phyloP scores from a whole-genome alignment of 441 rosid genomes.

The Capsella rubella region DNA sequence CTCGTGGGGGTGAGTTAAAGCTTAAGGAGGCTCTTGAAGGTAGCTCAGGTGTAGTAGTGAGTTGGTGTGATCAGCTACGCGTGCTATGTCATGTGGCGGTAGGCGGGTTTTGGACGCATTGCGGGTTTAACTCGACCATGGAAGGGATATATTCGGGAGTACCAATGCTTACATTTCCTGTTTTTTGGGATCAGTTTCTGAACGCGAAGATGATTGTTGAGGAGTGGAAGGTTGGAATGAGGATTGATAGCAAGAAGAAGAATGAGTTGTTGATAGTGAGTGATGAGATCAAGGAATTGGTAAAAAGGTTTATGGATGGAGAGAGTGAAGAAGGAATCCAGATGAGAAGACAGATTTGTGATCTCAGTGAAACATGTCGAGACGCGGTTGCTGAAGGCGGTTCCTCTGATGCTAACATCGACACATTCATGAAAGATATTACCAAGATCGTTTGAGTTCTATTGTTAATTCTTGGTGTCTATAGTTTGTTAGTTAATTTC shows the following conservation, averaged over 20 bases:
- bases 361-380: slow-evolving; percentile 36
- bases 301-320: slow-evolving; percentile 50
- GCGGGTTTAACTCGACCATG: slow-evolving; percentile 62
- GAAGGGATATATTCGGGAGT: slow-evolving; percentile 58
- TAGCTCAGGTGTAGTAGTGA: slow-evolving; percentile 47
- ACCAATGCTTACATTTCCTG: slow-evolving; percentile 55
- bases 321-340: slow-evolving; percentile 42
- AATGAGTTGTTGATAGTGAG: slow-evolving; percentile 36
- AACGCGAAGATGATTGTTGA: slow-evolving; percentile 52
- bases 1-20: slow-evolving; percentile 44
- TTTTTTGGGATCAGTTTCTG: slow-evolving; percentile 51
- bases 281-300: slow-evolving; percentile 42
- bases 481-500: no score
- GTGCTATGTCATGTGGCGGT: slow-evolving; percentile 51
- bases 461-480: neutral
- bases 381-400: slow-evolving; percentile 41
- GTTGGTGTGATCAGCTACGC: slow-evolving; percentile 70
- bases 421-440: slow-evolving; percentile 48
- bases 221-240: slow-evolving; percentile 57
- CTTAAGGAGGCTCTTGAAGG: slow-evolving; percentile 38
- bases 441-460: neutral
- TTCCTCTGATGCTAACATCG: slow-evolving; percentile 47
- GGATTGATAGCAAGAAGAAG: slow-evolving; percentile 15
- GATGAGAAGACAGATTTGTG: slow-evolving; percentile 44
- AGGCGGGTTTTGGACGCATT: slow-evolving; percentile 74